A percentile compares a stretch with the other conserved stretches of the same genome.
Conservation (phyloP, 2,329 filamentous ascomycete genomes). For the Chalaropsis thielavioides region DNA sequence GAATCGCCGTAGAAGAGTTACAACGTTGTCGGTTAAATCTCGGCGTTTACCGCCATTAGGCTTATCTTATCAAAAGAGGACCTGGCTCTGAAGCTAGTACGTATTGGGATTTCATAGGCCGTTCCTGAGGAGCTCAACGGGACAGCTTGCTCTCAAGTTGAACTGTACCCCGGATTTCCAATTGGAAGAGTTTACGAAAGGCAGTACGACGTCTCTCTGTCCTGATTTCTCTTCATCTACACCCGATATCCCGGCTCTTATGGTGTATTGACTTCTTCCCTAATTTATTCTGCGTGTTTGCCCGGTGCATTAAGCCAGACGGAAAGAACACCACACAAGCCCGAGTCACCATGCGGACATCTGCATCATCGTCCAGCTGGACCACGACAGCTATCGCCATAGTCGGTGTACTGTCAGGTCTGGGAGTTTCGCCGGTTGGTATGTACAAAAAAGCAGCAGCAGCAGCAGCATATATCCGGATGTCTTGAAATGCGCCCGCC, state of each 20-base stretch:
- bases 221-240: neutral
- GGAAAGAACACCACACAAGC: slow-evolving; percentile 11
- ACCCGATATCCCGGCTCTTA: neutral
- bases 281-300: slow-evolving; percentile 1
- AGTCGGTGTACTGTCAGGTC: slow-evolving; percentile 12
- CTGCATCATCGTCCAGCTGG: slow-evolving; percentile 11
- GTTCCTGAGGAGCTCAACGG: slow-evolving; percentile 14
- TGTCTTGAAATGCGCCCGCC: neutral
- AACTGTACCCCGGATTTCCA: slow-evolving; percentile 1
- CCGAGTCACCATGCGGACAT: slow-evolving; percentile 14
- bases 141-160: slow-evolving; percentile 15
- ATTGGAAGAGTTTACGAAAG: neutral
- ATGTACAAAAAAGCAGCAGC: neutral
- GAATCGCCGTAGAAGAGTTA: no score
- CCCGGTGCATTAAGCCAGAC: neutral
- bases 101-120: neutral
- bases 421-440: slow-evolving; percentile 15
- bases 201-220: neutral
- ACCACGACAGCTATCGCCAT: slow-evolving; percentile 13
- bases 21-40: neutral
- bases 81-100: neutral
- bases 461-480: neutral
- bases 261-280: slow-evolving; percentile 1
- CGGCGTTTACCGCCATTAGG: neutral
- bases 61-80: slow-evolving; percentile 3